These are phyloP conservation scores for Torrubiella hemipterigena DNA, from an alignment of 2,329 filamentous ascomycete genomes.

Conservation along the genomic window DNA sequence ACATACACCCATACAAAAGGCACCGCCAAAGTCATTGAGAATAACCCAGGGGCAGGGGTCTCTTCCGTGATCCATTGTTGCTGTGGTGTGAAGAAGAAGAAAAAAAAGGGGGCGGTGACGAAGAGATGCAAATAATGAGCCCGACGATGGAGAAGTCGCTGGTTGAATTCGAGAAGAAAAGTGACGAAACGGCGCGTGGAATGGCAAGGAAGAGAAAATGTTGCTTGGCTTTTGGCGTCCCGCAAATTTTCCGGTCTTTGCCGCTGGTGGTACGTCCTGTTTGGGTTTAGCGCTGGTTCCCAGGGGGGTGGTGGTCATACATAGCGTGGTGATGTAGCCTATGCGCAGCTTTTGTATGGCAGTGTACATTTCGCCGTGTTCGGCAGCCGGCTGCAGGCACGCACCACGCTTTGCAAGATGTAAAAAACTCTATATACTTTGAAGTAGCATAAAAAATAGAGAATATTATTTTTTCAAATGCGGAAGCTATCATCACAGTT, in stretches of 20 bases:
- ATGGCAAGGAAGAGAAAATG: neutral
- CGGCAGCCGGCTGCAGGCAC: too few relatives aligned
- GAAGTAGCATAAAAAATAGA: too few relatives aligned
- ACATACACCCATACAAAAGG: slow-evolving; percentile 89
- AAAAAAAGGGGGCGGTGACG: slow-evolving; percentile 1
- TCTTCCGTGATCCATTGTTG: slow-evolving; percentile 79
- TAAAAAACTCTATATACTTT: too few relatives aligned
- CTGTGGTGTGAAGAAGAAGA: slow-evolving; percentile 4
- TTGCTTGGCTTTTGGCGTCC: neutral
- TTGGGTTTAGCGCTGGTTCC: neutral
- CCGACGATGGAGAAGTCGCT: neutral
- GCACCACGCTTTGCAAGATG: too few relatives aligned
- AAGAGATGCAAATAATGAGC: neutral
- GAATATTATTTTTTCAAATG: too few relatives aligned
- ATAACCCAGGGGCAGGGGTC: slow-evolving; percentile 97
- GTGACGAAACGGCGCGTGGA: neutral
- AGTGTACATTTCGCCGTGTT: too few relatives aligned
- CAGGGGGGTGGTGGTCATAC: too few relatives aligned
- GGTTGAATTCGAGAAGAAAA: neutral
- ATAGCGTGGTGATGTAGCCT: too few relatives aligned
- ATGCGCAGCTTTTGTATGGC: too few relatives aligned
- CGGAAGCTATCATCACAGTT: too few relatives aligned
- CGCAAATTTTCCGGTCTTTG: slow-evolving; percentile 3
- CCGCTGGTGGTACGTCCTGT: neutral
- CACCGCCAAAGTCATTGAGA: slow-evolving; percentile 93